Base-by-base conservation (phyloP, 2,329 filamentous ascomycete species). In the Cladosporium sp. region DNA sequence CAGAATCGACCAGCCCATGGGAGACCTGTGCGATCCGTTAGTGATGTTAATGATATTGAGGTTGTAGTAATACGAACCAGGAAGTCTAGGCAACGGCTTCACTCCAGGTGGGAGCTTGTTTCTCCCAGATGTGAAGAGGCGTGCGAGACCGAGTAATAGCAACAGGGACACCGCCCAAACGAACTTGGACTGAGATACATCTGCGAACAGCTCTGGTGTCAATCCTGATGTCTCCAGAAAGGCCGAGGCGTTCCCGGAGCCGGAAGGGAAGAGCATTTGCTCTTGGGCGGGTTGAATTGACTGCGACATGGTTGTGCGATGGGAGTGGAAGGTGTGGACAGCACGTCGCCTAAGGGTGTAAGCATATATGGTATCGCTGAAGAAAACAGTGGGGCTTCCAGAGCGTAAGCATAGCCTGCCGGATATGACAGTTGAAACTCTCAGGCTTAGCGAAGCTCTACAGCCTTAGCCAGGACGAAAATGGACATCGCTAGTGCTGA, bases 1-100 rank as follows among this genome's bases (percentile, higher is more conserved):
- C 74, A 76, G 65, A 74, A 74, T 18, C 71, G 71, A 53, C 74
- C 74, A 53, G 71, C 71, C 53, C 69, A 76, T 14, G 74, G 74
- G 53, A 76, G 70, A 58, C 73, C 72, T 70, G 46, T 34, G 25
- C n/a, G 21, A 16, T 18, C 16, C 18, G 34, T 60, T 58, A 63
- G 62, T 57, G 25, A 32, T 8, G 48, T 48, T 28, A 7, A 23
- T 10, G 21, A 5, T 26, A 16, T 10, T 16, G 46, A 57, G 14
- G 61, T 13, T 32, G 21, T 39, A 54, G 5, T 1, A 63, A 36
- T 64, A 56, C 60, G 23, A 23, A 71, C 70, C 69, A 28, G 68
- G 67, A 25, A 70, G 63, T 67, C 71, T 65, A 18, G 70, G 70
- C 25, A 72, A 62, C 30, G 64, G 64, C 57, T 72, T 71, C 23